Evolutionary conservation across 768 basidiomycete species (phyloP).

Genomic region (Naganishia randhawae): DNA sequence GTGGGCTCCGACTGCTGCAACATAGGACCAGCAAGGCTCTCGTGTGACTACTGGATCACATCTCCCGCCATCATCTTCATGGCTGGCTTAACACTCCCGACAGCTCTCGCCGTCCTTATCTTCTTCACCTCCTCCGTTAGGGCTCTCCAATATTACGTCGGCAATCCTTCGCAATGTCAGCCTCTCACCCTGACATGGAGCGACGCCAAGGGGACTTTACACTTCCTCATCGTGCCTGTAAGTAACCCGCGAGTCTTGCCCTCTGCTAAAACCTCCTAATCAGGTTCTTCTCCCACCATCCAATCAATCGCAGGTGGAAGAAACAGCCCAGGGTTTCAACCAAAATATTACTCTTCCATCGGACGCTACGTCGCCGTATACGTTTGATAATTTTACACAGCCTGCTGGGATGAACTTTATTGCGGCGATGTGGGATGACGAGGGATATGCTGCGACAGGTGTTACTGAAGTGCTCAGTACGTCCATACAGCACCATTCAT

Average conservation of each 20-base stretch:
- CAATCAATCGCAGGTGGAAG: neutral
- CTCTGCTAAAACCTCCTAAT: neutral
- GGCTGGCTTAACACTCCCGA: neutral
- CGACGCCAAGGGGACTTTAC: conserved; percentile 10
- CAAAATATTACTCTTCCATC: conserved; percentile 44
- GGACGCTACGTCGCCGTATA: conserved; percentile 32
- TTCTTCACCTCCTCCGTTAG: neutral
- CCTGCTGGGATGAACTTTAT: conserved; percentile 46
- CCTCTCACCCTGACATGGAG: conserved; percentile 17
- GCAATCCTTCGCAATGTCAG: conserved; percentile 13
- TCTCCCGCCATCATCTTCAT: neutral
- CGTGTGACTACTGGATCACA: neutral
- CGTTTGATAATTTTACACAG: conserved; percentile 40
- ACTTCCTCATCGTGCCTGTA: conserved; percentile 5
- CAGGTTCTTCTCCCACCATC: neutral
- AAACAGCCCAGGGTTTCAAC: conserved; percentile 31
- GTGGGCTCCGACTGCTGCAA: too few relatives aligned
- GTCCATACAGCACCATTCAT: conserved; percentile 14
- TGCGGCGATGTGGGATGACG: conserved; percentile 43
- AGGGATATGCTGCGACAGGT: conserved; percentile 41
- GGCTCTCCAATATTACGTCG: conserved; percentile 13
- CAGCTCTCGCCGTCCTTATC: neutral
- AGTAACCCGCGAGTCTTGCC: neutral
- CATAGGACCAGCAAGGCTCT: too few relatives aligned
- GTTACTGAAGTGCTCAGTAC: conserved; percentile 41